Evolutionary conservation across 1,284 basidiomycete species (phyloP), one percentile per base, ranked within the genome.

Genomic region (Moesziomyces sp.): DNA sequence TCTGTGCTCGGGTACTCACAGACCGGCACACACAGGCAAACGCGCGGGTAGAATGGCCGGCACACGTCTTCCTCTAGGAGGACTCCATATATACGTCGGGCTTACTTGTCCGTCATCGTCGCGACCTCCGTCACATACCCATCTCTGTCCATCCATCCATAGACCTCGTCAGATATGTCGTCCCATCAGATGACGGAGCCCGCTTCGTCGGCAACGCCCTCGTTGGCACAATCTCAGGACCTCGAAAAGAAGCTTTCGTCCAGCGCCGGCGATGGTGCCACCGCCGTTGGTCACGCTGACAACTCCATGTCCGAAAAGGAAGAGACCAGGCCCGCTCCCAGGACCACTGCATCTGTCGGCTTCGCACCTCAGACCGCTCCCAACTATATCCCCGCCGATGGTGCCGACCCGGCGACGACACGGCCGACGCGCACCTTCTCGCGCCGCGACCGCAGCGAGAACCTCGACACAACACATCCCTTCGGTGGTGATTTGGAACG

Each of bases 401-500:
- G 58, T 23, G 51, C 61, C 18, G 54, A 49, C 21, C 53, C 52
- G 5, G 14, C 19, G 1, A 47, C 58, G 3, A 49, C 68, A 4
- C 58, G 58, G n/a, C 57, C 58, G 1, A 57, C 56, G 13, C 58
- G 74, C 21, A 78, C 74, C 26, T 79, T 79, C 46, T 78, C 76
- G 14, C 60, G 74, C 21, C 66, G 78, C 19, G 61, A 69, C 3
- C 49, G 55, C 46, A 53, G 38, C 48, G 64, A 69, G 26, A 47
- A 47, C 14, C 48, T 57, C 26, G 69, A 72, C 46, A 34, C 52
- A 2, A 52, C 66, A 34, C 74, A 78, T 49, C 47, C 52, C 24
- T 80, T 80, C 23, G 78, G 78, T 19, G 78, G 78, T 38, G 75
- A 78, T 47, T 43, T 77, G 23, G 66, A 70, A 45, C 55, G 59